Base-by-base conservation (phyloP, 805 yeast species). In the Candida endomychidarum region DNA sequence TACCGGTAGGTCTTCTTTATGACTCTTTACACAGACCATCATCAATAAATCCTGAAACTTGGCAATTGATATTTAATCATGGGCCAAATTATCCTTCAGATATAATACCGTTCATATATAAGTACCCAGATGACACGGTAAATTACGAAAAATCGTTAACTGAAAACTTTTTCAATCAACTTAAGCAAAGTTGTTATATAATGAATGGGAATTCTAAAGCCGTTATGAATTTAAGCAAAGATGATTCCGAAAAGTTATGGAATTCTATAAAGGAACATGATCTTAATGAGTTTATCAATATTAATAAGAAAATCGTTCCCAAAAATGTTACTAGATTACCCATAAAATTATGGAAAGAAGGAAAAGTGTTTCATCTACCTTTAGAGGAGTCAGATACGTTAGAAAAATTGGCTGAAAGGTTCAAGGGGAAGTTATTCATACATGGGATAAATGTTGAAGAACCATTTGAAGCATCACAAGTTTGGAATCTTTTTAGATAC, bases 131-230 rank as follows among this genome's bases (percentile, higher is more conserved):
- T 3, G 51, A 45, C 12, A 26, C 36, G 2, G 37, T 53, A 2
- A 53, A 57, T 40, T 65, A 63, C 47, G 44, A 51, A 24, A 45
- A 51, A 17, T 54, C 69, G 9, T 48, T 78, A 42, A 70, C 61
- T 32, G 75, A 72, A 37, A 72, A 77, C 36, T 81, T 93, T 82
- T 64, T 81, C 45, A 89, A 91, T 55, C 88, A 80, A 43, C 63
- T 88, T 56, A 91, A 93, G 53, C 97, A 91, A 54, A 75, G 88
- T 4, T 80, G 88, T 52, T 87, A 73, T 52, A 77, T 88, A 0
- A 58, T 85, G 25, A 79, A 82, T 48, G 96, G 96, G 0, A 75
- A 78, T n/a, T 74, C 96, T 5, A 87, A 84, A 45, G 74, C 80
- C 2, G 77, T 91, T n/a, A 84, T 91, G 95, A 71, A 72, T 18